Evolutionary conservation across 1,284 basidiomycete genomes (phyloP).

Genomic region (Microbotryum silenes-acaulis): DNA sequence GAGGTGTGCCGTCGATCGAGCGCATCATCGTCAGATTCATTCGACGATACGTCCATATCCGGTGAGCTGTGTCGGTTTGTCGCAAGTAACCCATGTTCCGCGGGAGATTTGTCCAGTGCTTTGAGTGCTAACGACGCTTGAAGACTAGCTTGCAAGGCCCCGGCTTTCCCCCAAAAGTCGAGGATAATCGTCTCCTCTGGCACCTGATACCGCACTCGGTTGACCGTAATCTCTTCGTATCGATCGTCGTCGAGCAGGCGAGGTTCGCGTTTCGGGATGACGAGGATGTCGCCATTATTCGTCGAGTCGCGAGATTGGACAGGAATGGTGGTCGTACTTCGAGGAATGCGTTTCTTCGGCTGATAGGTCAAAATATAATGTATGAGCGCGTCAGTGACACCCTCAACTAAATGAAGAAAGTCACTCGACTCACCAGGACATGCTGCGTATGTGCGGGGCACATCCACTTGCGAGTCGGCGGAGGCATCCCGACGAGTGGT

Average conservation of each 20-base stretch:
- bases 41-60: too few species aligned
- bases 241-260: conserved; percentile 36
- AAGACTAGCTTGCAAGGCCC: too few species aligned
- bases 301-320: conserved; percentile 59
- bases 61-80: too few species aligned
- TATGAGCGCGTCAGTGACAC: conserved; percentile 26
- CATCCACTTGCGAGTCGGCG: conserved; percentile 91
- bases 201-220: conserved; percentile 74
- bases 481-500: conserved; percentile 76
- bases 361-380: conserved; percentile 37
- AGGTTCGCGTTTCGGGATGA: conserved; percentile 60
- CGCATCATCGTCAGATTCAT: too few species aligned
- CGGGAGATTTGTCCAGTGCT: too few species aligned
- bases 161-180: conserved; percentile 87
- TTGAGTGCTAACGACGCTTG: too few species aligned
- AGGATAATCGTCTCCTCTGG: conserved; percentile 85
- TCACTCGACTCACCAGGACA: conserved; percentile 45
- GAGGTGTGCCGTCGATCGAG: too few species aligned
- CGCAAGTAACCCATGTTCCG: too few species aligned
- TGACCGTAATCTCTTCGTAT: conserved; percentile 46
- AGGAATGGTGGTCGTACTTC: conserved; percentile 58
- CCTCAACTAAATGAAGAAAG: conserved; percentile 19
- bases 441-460: conserved; percentile 91
- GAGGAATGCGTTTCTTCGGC: conserved; percentile 68
- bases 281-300: conserved; percentile 89